phyloP scores from a whole-genome alignment of 2,329 filamentous ascomycete genomes.

The Colletotrichum shisoi region DNA sequence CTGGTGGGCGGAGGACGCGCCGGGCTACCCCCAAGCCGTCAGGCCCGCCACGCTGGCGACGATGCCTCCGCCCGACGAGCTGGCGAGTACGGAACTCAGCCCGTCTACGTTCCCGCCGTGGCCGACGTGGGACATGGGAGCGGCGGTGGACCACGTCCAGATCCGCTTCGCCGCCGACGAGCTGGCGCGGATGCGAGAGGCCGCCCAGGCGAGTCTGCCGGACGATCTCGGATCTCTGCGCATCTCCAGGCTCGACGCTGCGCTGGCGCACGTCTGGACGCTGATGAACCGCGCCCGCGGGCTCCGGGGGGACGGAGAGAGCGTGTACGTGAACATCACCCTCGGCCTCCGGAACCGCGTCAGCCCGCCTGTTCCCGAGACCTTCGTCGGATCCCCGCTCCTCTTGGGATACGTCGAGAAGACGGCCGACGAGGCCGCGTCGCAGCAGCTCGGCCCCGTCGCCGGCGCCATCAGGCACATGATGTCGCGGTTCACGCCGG shows the following conservation, averaged over 20 bases:
- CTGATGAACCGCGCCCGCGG: constrained; percentile 53
- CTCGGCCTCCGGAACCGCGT: constrained; percentile 53
- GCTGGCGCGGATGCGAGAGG: constrained; percentile 48
- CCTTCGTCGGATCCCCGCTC: constrained; percentile 56
- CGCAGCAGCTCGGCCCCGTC: constrained; percentile 32
- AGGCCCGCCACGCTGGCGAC: constrained; percentile 43
- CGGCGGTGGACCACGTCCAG: constrained; percentile 46
- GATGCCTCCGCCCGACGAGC: constrained; percentile 36
- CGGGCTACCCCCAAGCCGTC: constrained; percentile 45
- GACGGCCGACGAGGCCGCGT: background rate
- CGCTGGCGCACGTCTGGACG: constrained; percentile 58
- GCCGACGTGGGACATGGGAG: constrained; percentile 53
- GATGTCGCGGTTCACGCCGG: constrained; percentile 49
- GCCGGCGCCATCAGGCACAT: constrained; percentile 49
- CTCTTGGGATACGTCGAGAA: constrained; percentile 50
- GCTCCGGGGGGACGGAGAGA: constrained; percentile 41
- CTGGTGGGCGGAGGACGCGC: constrained; percentile 53
- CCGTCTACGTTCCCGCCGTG: constrained; percentile 50
- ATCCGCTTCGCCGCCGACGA: constrained; percentile 52
- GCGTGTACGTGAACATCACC: constrained; percentile 52
- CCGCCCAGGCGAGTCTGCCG: constrained; percentile 33
- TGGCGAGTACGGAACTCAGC: constrained; percentile 35
- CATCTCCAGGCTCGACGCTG: constrained; percentile 55
- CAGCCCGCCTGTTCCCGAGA: constrained; percentile 50
- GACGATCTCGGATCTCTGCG: constrained; percentile 14